phyloP scores from a whole-genome alignment of 2,329 filamentous ascomycete genomes.

The Bipolaris cookei region DNA sequence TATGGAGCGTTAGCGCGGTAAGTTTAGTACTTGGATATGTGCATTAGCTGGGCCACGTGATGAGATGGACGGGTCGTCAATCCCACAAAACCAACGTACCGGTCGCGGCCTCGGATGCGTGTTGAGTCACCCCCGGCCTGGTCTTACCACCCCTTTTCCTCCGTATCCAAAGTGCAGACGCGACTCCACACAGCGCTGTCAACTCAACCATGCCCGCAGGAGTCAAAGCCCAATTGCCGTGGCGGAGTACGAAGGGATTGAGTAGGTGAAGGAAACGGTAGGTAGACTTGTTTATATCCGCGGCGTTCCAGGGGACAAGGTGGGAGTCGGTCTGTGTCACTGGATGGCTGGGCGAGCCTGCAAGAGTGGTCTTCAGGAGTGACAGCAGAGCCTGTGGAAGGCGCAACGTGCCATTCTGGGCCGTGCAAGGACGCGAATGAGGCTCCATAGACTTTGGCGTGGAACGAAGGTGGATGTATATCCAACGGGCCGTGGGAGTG shows the following conservation, averaged over 20 bases:
- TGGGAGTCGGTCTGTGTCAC: slow-evolving; percentile 36
- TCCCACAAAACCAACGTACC: slow-evolving; percentile 33
- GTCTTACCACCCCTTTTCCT: slow-evolving; percentile 29
- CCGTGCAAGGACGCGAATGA: slow-evolving; percentile 42
- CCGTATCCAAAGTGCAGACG: slow-evolving; percentile 46
- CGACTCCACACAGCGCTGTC: slow-evolving; percentile 45
- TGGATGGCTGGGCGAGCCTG: slow-evolving; percentile 31
- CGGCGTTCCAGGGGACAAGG: slow-evolving; percentile 27
- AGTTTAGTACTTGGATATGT: neutral
- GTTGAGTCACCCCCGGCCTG: slow-evolving; percentile 24
- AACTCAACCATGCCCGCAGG: slow-evolving; percentile 50
- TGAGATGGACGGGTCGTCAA: slow-evolving; percentile 11
- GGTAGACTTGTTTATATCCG: slow-evolving; percentile 37
- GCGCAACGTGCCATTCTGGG: slow-evolving; percentile 43
- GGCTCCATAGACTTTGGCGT: slow-evolving; percentile 44
- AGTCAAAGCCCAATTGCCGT: slow-evolving; percentile 26
- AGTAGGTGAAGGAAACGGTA: slow-evolving; percentile 29
- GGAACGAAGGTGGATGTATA: slow-evolving; percentile 45
- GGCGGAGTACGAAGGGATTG: slow-evolving; percentile 33
- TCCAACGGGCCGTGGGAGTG: slow-evolving; percentile 37
- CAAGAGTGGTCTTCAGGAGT: slow-evolving; percentile 39
- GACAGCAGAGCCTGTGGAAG: slow-evolving; percentile 48
- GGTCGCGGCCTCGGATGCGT: slow-evolving; percentile 28
- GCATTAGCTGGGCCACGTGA: slow-evolving; percentile 15
- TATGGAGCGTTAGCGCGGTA: slow-evolving; percentile 17